Conservation (phyloP, 2,329 filamentous ascomycete species). For the Neofusicoccum laricinum region DNA sequence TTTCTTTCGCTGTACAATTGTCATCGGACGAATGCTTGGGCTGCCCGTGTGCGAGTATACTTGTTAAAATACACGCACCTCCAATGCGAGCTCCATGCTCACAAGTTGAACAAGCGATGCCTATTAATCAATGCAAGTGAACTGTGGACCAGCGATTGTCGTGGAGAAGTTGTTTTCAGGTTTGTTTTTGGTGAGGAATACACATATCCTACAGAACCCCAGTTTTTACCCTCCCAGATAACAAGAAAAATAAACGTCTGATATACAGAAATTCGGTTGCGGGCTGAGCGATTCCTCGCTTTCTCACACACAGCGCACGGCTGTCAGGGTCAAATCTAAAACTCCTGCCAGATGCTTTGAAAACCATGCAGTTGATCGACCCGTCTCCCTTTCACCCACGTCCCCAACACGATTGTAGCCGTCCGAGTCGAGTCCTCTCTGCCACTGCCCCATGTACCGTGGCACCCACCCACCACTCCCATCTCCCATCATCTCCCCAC, state of each 20-base stretch:
- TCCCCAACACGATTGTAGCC: not conserved
- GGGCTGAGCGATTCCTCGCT: not conserved
- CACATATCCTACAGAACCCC: conserved; percentile 9
- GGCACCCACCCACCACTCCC: not conserved
- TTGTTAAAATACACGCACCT: too few species aligned
- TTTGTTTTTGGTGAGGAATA: not conserved
- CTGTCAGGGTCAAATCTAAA: not conserved
- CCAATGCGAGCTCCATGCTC: too few species aligned
- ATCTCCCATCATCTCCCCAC: not conserved
- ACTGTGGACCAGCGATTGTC: too few species aligned
- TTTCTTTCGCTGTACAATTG: too few species aligned
- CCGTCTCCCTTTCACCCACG: not conserved
- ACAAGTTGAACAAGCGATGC: too few species aligned
- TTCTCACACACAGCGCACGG: not conserved
- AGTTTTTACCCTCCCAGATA: not conserved
- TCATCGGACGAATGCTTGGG: too few species aligned
- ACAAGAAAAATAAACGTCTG: not conserved
- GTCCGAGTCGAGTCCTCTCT: not conserved
- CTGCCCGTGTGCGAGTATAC: too few species aligned
- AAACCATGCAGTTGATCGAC: not conserved
- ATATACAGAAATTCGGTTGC: not conserved
- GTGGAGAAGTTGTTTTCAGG: not conserved
- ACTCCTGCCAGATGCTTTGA: not conserved
- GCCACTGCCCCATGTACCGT: too few species aligned
- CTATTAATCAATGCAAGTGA: too few species aligned